These are phyloP conservation scores for Lachancea lanzarotensis DNA, from an alignment of 805 yeast species.

Conservation along the genomic window DNA sequence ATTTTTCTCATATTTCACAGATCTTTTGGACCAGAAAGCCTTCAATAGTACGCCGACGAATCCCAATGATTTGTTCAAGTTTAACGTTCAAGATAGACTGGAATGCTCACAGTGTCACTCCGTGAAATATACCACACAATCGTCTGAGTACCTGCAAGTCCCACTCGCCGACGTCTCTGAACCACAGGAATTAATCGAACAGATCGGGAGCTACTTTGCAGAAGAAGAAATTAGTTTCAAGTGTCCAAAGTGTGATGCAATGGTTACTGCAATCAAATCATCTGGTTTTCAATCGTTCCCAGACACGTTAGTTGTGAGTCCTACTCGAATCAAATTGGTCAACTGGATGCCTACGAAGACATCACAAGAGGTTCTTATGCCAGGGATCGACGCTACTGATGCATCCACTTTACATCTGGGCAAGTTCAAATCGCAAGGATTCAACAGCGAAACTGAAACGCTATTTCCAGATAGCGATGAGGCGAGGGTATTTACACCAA, in stretches of 20 bases:
- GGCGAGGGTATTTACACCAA: constrained; percentile 42
- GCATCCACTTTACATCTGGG: constrained; percentile 40
- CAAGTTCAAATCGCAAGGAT: constrained; percentile 36
- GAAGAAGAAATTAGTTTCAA: constrained; percentile 56
- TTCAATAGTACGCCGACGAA: constrained; percentile 25
- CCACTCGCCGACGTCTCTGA: constrained; percentile 50
- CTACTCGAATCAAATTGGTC: constrained; percentile 72
- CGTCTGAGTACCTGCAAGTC: constrained; percentile 49
- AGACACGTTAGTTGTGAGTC: constrained; percentile 58
- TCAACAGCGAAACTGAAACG: constrained; percentile 21
- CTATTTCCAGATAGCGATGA: constrained; percentile 23
- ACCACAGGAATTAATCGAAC: constrained; percentile 35
- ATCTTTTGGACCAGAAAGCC: constrained; percentile 49
- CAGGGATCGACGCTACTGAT: constrained; percentile 28
- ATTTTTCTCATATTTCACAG: constrained; percentile 63
- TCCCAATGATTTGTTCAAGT: constrained; percentile 57
- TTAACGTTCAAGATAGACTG: constrained; percentile 56
- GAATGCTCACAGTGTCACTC: constrained; percentile 48
- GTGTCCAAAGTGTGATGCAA: constrained; percentile 49
- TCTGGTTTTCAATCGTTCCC: constrained; percentile 49
- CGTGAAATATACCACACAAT: constrained; percentile 50
- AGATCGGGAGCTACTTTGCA: constrained; percentile 45
- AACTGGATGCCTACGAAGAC: constrained; percentile 89
- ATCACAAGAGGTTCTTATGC: constrained; percentile 58
- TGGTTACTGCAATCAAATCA: constrained; percentile 20